These are phyloP conservation scores for Aspergillus baeticus DNA, from an alignment of 495 filamentous ascomycete genomes.

Conservation along the genomic window DNA sequence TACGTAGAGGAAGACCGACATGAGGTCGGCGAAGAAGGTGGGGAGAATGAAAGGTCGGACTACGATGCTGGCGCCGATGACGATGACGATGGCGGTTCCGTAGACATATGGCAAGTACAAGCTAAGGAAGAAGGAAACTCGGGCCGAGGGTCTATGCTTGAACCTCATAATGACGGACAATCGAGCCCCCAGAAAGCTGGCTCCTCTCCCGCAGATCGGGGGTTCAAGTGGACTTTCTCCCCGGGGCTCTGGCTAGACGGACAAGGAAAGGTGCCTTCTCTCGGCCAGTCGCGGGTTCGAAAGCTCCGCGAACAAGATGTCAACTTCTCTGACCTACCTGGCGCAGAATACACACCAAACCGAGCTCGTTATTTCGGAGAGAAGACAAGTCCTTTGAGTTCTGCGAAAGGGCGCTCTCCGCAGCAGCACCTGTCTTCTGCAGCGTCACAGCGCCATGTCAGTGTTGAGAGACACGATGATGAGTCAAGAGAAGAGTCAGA, in stretches of 20 bases:
- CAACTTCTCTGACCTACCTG: constrained; percentile 36
- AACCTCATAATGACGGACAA: constrained; percentile 12
- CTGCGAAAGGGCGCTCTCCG: constrained; percentile 17
- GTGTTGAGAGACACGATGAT: constrained; percentile 5
- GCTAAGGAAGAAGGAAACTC: constrained; percentile 37
- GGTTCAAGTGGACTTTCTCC: constrained; percentile 24
- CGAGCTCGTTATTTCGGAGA: constrained; percentile 42
- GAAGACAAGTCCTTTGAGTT: constrained; percentile 34
- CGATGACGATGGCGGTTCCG: constrained; percentile 36
- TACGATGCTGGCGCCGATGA: constrained; percentile 17
- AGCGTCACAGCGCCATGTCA: not conserved
- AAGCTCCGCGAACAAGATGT: constrained; percentile 41
- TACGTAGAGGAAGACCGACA: not conserved
- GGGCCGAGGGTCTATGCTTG: constrained; percentile 18
- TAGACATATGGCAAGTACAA: constrained; percentile 49
- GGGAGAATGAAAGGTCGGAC: not conserved
- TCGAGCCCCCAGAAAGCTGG: constrained; percentile 18
- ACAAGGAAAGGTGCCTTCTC: constrained; percentile 25
- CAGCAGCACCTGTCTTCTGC: constrained; percentile 16
- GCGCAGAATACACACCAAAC: constrained; percentile 40
- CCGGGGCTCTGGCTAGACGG: constrained; percentile 33
- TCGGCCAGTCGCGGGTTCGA: constrained; percentile 36
- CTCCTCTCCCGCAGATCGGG: constrained; percentile 12
- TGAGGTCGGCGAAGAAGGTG: constrained; percentile 1
- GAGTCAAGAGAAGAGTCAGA: not conserved